Evolutionary conservation across 495 filamentous ascomycete genomes (phyloP), one percentile per base, ranked within the genome.

Genomic region (Podospora comata): DNA sequence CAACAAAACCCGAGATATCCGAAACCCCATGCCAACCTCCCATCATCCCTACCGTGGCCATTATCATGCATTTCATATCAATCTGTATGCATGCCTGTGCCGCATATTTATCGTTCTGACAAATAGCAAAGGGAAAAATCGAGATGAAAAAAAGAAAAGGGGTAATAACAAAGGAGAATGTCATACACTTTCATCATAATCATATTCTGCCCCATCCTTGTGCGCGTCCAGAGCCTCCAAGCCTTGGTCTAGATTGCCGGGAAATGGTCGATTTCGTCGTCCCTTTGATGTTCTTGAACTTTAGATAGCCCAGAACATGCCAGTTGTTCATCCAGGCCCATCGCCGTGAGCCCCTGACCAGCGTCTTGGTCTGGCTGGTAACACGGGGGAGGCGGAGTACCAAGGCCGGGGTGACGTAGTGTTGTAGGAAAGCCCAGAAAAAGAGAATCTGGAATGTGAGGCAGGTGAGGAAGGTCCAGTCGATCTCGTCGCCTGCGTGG

Each of bases 401-500:
- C 39, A 72, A 27, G 57, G 32, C 64, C 39, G 39, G 39, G 39
- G 39, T 48, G 39, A 48, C 15, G 39, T 11, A 48, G 34, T 64
- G 72, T 62, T 62, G 59, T 32, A 68, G 32, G n/a, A 72, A 64
- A 1, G 70, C 54, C 66, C 67, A 74, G 53, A 76, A 69, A 56
- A 76, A 74, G 28, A 65, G 68, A 3, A 67, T 27, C 63, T 76
- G 72, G 66, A 74, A 74, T 20, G 64, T 66, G 57, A 76, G 58
- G 48, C 70, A 70, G 5, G 70, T 67, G 60, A 76, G 19, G 54
- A 76, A 60, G 27, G 57, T 16, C 74, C 72, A 74, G 60, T 74
- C 74, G 28, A 70, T 56, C 48, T 53, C 69, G 32, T 18, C 56
- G 55, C 66, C 64, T 34, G 55, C 19, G 1, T 66, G 66, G 48